Conservation (phyloP, 2,329 filamentous ascomycete species). For the Beauveria sp. region DNA sequence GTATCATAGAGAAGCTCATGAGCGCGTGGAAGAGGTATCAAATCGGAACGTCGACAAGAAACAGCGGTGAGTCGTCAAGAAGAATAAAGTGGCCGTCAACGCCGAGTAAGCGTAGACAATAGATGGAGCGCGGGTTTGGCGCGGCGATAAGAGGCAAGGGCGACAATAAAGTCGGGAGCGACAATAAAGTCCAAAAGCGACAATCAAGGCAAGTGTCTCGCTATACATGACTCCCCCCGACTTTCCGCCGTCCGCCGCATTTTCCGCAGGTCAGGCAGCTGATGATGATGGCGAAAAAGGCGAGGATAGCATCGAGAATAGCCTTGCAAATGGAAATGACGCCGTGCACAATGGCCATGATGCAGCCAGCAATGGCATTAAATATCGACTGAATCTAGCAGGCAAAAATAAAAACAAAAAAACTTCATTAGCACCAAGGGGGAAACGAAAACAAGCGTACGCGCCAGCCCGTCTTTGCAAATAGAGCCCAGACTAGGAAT, state of each 20-base stretch:
- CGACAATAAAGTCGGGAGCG: neutral
- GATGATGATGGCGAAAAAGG: conserved; percentile 59
- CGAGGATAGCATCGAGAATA: conserved; percentile 60
- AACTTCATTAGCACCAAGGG: neutral
- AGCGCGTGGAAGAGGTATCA: neutral
- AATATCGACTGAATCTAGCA: conserved; percentile 50
- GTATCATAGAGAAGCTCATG: neutral
- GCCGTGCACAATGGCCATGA: conserved; percentile 62
- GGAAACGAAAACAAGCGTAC: neutral
- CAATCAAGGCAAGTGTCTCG: too few relatives aligned
- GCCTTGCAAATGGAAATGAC: conserved; percentile 57
- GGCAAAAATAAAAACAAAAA: neutral
- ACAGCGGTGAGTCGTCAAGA: neutral
- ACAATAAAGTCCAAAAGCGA: neutral
- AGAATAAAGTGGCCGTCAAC: neutral
- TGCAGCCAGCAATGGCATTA: conserved; percentile 55
- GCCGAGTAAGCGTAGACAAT: neutral
- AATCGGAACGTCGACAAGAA: neutral
- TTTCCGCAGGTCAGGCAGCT: conserved; percentile 52
- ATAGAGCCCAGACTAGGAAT: neutral
- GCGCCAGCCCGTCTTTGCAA: neutral
- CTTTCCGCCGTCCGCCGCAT: conserved; percentile 24
- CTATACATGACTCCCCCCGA: conserved; percentile 8
- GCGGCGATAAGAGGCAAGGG: neutral
- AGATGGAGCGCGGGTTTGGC: too few relatives aligned